Percentiles rank a stretch among this genome's conserved stretches.
These are phyloP conservation scores for Botrytis byssoidea DNA, from an alignment of 2,329 filamentous ascomycete species.

Conservation along the genomic window DNA sequence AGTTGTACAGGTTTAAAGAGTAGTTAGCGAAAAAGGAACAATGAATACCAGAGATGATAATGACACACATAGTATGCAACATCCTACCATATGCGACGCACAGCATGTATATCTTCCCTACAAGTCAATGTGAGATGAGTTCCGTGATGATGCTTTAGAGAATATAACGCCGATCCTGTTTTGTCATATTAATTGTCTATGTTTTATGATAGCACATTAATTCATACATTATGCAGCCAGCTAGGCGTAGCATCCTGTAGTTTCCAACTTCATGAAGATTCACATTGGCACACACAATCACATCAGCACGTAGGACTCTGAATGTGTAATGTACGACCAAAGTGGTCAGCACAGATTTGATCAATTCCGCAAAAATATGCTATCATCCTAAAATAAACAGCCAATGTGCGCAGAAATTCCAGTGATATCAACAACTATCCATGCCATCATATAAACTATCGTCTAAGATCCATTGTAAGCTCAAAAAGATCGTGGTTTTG, in stretches of 20 bases:
- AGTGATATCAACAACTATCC: slow-evolving; percentile 13
- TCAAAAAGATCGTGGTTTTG: slow-evolving; percentile 39
- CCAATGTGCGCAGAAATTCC: slow-evolving; percentile 21
- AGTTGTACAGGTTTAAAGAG: background rate
- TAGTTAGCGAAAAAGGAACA: too few relatives aligned
- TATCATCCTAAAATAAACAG: slow-evolving; percentile 1
- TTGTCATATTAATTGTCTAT: background rate
- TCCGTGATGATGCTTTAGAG: too few relatives aligned
- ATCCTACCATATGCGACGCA: background rate
- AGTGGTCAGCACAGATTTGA: background rate
- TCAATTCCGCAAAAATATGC: background rate
- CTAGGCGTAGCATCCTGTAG: background rate
- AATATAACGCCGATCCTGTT: background rate
- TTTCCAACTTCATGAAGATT: background rate
- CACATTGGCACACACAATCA: background rate
- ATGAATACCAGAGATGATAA: too few relatives aligned
- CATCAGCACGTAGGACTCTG: background rate
- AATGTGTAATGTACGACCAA: slow-evolving; percentile 2
- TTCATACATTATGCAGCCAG: background rate
- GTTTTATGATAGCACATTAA: background rate
- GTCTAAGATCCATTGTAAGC: slow-evolving; percentile 21
- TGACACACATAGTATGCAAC: background rate
- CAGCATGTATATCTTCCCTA: background rate
- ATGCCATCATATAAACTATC: slow-evolving; percentile 4
- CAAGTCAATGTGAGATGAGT: background rate